Conservation (phyloP, 2,329 filamentous ascomycete genomes). For the Arthroderma sp. region DNA sequence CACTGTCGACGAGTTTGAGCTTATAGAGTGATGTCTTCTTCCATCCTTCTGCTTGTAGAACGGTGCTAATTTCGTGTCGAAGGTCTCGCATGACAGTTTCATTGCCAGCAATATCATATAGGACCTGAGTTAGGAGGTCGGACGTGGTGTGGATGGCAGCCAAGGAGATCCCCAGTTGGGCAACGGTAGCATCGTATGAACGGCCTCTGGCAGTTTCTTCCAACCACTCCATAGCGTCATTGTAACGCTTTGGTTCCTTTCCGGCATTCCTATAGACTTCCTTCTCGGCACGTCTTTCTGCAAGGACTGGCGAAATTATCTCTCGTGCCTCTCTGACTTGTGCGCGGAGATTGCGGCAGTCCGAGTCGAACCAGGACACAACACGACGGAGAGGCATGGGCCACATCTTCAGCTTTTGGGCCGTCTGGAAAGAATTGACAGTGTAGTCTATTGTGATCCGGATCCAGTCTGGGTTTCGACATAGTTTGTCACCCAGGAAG, state of each 20-base stretch:
- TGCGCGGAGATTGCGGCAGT: slow-evolving; percentile 5
- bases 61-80: slow-evolving; percentile 13
- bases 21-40: slow-evolving; percentile 26
- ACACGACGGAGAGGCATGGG: slow-evolving; percentile 4
- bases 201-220: slow-evolving; percentile 15
- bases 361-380: slow-evolving; percentile 9
- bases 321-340: slow-evolving; percentile 7
- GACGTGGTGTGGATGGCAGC: slow-evolving; percentile 15
- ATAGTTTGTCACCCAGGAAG: slow-evolving; percentile 11
- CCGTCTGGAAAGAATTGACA: slow-evolving; percentile 8
- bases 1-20: slow-evolving; percentile 31
- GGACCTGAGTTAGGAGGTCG: slow-evolving; percentile 14
- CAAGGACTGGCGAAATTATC: slow-evolving; percentile 12
- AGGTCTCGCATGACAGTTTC: slow-evolving; percentile 8
- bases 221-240: slow-evolving; percentile 16
- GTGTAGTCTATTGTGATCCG: slow-evolving; percentile 11
- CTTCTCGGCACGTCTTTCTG: slow-evolving; percentile 6
- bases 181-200: slow-evolving; percentile 11
- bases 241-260: slow-evolving; percentile 4
- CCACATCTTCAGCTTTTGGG: slow-evolving; percentile 10
- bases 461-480: slow-evolving; percentile 12
- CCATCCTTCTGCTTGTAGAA: slow-evolving; percentile 16
- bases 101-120: slow-evolving; percentile 12
- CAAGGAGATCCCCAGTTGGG: slow-evolving; percentile 13
- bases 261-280: slow-evolving; percentile 5